Conservation (phyloP, 192 early-diverging fungal species). For the Rhizophagus prolifer region DNA sequence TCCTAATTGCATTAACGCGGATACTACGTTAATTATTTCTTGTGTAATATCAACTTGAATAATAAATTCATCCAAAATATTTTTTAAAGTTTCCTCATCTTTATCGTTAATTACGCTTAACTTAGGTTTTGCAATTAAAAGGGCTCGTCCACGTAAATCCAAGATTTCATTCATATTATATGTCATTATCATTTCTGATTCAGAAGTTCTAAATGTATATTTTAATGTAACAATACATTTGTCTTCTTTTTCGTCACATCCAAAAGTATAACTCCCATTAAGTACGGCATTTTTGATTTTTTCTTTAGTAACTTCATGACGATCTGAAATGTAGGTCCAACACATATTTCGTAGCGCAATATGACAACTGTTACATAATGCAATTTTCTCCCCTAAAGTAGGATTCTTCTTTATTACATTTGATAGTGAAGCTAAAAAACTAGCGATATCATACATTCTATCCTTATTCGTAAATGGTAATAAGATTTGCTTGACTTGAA, state of each 20-base stretch:
- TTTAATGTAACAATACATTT: slow-evolving; percentile 21
- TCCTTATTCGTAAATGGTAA: background rate
- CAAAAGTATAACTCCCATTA: slow-evolving; percentile 27
- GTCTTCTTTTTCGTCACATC: background rate
- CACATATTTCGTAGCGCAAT: slow-evolving; percentile 25
- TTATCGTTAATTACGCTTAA: background rate
- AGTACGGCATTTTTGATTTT: slow-evolving; percentile 23
- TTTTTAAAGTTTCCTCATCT: background rate
- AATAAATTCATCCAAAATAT: slow-evolving; percentile 24
- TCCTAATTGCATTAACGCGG: slow-evolving; percentile 27
- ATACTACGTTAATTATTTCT: slow-evolving; percentile 21
- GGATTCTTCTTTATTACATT: slow-evolving; percentile 1
- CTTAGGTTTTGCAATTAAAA: slow-evolving; percentile 28
- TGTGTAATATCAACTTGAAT: slow-evolving; percentile 29
- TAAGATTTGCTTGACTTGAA: slow-evolving; percentile 32
- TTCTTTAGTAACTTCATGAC: background rate
- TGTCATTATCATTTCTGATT: background rate
- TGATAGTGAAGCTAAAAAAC: background rate
- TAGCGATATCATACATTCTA: background rate
- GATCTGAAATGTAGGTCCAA: slow-evolving; percentile 11
- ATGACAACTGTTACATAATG: slow-evolving; percentile 21
- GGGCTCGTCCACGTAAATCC: slow-evolving; percentile 31
- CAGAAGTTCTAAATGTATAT: background rate
- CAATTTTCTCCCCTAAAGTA: slow-evolving; percentile 5
- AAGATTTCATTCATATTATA: slow-evolving; percentile 24